Percentiles rank a stretch among this genome's conserved stretches.
Evolutionary conservation across 768 basidiomycete genomes (phyloP).

Genomic region (Lenzites betulinus): DNA sequence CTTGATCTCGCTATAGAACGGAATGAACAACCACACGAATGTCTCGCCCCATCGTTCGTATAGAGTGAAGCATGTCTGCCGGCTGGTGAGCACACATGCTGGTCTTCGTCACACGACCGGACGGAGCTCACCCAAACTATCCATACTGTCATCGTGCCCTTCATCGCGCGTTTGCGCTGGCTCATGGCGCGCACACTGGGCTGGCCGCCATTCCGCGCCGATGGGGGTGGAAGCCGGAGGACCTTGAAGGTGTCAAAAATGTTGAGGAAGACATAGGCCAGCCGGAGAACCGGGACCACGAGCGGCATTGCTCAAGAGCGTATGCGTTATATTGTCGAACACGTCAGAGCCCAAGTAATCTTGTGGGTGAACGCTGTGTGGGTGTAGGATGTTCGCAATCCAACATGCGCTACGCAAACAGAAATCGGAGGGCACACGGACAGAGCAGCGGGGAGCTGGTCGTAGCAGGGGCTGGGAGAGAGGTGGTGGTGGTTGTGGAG

Average conservation of each 20-base stretch:
- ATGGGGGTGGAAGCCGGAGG: slow-evolving; percentile 64
- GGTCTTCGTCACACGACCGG: background rate
- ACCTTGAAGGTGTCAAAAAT: slow-evolving; percentile 86
- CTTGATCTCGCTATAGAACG: slow-evolving; percentile 86
- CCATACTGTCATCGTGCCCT: slow-evolving; percentile 84
- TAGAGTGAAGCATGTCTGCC: slow-evolving; percentile 63
- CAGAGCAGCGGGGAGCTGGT: background rate
- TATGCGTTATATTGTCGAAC: background rate
- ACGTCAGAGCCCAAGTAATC: background rate
- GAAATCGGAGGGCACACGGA: background rate
- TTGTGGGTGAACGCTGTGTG: background rate
- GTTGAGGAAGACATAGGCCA: slow-evolving; percentile 74
- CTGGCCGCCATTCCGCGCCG: slow-evolving; percentile 53
- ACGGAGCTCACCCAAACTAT: slow-evolving; percentile 70
- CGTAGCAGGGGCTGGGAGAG: background rate
- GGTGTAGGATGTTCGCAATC: background rate
- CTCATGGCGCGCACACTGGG: slow-evolving; percentile 68
- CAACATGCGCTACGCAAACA: background rate
- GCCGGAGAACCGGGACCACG: slow-evolving; percentile 64
- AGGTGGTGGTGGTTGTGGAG: slow-evolving; percentile 10
- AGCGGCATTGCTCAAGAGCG: slow-evolving; percentile 56
- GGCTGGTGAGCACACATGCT: slow-evolving; percentile 6
- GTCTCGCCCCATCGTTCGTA: slow-evolving; percentile 71
- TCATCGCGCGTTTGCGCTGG: slow-evolving; percentile 83
- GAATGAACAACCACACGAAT: slow-evolving; percentile 68